Base-by-base conservation (phyloP, 2,329 filamentous ascomycete species). In the Samsoniella hepiali region DNA sequence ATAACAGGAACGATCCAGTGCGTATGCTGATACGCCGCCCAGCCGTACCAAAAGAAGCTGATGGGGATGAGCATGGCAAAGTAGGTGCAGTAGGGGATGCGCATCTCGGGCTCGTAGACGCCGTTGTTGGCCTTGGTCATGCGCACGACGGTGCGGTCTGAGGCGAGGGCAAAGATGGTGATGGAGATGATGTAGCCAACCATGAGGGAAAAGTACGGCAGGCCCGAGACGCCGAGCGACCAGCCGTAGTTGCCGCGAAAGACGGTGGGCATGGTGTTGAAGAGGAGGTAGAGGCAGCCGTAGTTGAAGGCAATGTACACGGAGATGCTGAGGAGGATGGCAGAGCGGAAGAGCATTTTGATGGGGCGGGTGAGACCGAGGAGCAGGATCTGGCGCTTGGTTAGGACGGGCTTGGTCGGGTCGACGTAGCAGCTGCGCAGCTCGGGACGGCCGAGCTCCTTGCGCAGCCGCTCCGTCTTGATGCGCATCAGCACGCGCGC, bases 301-400 rank as follows among this genome's bases (percentile, higher is more conserved):
- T 84, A 84, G 29, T 76, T 75, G 67, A 84, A 82, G 50, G 82
- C 79, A 49, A 81, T 77, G 72, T 83, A 83, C 5, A 82, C 65
- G 1, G 79, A 80, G 22, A 82, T 72, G 40, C 76, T 70, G 42
- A 81, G 72, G 51, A 84, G 73, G 65, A 83, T 77, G 22, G 79
- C 79, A 3, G 81, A 82, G 27, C 77, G 70, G 65, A 81, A 74
- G 40, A 84, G 77, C 74, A 84, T 78, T 68, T 82, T 82, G 47
- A 81, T 65, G 1, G 84, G 83, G 1, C 84, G 79, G 8, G 80
- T 69, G 50, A 87, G 74, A 38, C 83, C 81, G 68, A 88, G 89
- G 60, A 68, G 50, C 40, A 69, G 66, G 61, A 68, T 67, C 64
- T 69, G 70, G 64, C 69, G 65, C 68, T 65, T 67, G 10, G 64